Conservation (phyloP, 2,329 filamentous ascomycete species). For the Purpureocillium lavendulum region DNA sequence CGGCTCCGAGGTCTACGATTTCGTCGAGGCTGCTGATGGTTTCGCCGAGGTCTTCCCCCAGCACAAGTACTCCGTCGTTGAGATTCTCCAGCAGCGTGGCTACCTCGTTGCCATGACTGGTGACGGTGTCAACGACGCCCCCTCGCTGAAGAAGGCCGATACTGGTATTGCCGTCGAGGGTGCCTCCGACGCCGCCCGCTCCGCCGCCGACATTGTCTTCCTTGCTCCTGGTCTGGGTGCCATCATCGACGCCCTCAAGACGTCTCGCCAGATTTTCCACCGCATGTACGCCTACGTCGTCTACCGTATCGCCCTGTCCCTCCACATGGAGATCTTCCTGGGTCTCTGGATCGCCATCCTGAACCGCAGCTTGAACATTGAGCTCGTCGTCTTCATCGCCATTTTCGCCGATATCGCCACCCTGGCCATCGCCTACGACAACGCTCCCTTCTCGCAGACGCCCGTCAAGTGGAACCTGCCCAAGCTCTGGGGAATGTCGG, state of each 20-base stretch:
- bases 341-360: conserved; percentile 87
- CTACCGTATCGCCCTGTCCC: conserved; percentile 86
- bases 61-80: conserved; percentile 91
- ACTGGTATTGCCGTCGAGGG: conserved; percentile 93
- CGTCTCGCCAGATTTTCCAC: conserved; percentile 90
- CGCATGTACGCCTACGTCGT: conserved; percentile 96
- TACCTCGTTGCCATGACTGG: conserved; percentile 95
- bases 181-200: conserved; percentile 82
- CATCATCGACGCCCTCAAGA: conserved; percentile 89
- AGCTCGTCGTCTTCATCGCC: conserved; percentile 87
- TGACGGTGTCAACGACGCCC: conserved; percentile 91
- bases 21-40: conserved; percentile 90
- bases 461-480: conserved; percentile 94
- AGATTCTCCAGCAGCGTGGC: conserved; percentile 87
- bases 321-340: conserved; percentile 86
- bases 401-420: conserved; percentile 93
- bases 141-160: conserved; percentile 90
- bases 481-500: conserved; percentile 88
- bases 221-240: conserved; percentile 83
- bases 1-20: conserved; percentile 89
- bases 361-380: conserved; percentile 75
- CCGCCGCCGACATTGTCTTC: conserved; percentile 90
- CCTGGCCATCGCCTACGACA: conserved; percentile 87
- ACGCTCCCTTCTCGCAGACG: conserved; percentile 75
- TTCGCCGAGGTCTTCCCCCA: conserved; percentile 93